These are phyloP conservation scores for Naganishia sp. DNA, from an alignment of 1,284 basidiomycete genomes.

Conservation along the genomic window DNA sequence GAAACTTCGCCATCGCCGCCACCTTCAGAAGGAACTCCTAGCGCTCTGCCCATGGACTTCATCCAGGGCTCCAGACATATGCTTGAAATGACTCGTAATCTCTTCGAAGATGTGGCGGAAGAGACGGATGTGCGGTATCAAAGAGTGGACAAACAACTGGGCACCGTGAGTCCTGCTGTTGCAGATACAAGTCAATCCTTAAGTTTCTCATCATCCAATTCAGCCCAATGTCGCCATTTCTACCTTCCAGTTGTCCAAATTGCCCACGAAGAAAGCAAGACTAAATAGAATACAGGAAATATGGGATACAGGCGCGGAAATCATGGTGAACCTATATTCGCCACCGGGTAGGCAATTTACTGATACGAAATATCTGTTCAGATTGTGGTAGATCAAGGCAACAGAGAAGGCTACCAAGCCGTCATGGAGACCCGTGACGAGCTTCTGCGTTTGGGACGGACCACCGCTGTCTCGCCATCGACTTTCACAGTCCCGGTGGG, in stretches of 20 bases:
- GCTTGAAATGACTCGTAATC: slow-evolving; percentile 42
- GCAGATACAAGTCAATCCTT: background rate
- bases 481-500: background rate
- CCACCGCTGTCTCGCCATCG: slow-evolving; percentile 45
- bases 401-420: slow-evolving; percentile 71
- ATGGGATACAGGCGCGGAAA: slow-evolving; percentile 84
- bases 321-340: slow-evolving; percentile 60
- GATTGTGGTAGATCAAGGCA: slow-evolving; percentile 85
- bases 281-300: slow-evolving; percentile 74
- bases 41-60: slow-evolving; percentile 30
- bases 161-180: background rate
- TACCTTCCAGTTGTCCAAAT: slow-evolving; percentile 77
- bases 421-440: slow-evolving; percentile 81
- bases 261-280: slow-evolving; percentile 65
- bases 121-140: slow-evolving; percentile 8
- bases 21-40: background rate
- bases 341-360: slow-evolving; percentile 23
- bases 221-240: slow-evolving; percentile 70
- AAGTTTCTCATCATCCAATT: background rate
- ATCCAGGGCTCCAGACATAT: slow-evolving; percentile 47
- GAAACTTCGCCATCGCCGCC: background rate
- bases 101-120: slow-evolving; percentile 32
- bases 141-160: slow-evolving; percentile 21
- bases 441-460: slow-evolving; percentile 68
- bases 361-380: slow-evolving; percentile 48